Evolutionary conservation across 139 green algal species (phyloP), one percentile per base, ranked within the genome.

Genomic region (Microglena sp.): DNA sequence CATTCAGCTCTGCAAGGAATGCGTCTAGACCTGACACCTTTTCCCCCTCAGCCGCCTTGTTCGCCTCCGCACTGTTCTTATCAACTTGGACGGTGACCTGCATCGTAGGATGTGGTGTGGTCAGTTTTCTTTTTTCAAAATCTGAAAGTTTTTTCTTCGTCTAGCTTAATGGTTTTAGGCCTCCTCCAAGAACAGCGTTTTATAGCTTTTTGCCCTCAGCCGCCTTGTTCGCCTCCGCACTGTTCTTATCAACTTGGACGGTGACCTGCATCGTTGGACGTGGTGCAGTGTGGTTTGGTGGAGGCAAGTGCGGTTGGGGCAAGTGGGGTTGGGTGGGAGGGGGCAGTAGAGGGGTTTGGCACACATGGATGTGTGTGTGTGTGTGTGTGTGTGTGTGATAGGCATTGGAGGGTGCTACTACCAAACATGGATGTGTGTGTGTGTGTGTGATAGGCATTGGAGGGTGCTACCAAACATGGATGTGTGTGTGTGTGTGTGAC

Each of bases 61-160:
- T 50, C 21, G 84, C 84, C 62, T 86, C 78, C 34, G 85, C 85
- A 45, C 59, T 76, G 65, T 82, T 77, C 32, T 67, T 75, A 29
- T 79, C 83, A 57, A 87, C 76, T 31, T 80, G 54, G 27, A 78
- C 53, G 6, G 56, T 60, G 45, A 84, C 77, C 77, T 82, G 61
- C n/a, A n/a, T n/a, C n/a, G n/a, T n/a, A n/a, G n/a, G n/a, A n/a
- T n/a, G n/a, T n/a, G n/a, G n/a, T n/a, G n/a, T n/a, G n/a, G n/a
- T n/a, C n/a, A n/a, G n/a, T n/a, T n/a, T n/a, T n/a, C n/a, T n/a
- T n/a, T n/a, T n/a, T n/a, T n/a, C n/a, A n/a, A n/a, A n/a, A n/a
- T n/a, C n/a, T n/a, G n/a, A n/a, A n/a, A n/a, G n/a, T n/a, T n/a
- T n/a, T n/a, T n/a, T n/a, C n/a, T n/a, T n/a, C n/a, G n/a, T n/a